Evolutionary conservation across 768 basidiomycete genomes (phyloP).

Genomic region (Clavulina sp.): DNA sequence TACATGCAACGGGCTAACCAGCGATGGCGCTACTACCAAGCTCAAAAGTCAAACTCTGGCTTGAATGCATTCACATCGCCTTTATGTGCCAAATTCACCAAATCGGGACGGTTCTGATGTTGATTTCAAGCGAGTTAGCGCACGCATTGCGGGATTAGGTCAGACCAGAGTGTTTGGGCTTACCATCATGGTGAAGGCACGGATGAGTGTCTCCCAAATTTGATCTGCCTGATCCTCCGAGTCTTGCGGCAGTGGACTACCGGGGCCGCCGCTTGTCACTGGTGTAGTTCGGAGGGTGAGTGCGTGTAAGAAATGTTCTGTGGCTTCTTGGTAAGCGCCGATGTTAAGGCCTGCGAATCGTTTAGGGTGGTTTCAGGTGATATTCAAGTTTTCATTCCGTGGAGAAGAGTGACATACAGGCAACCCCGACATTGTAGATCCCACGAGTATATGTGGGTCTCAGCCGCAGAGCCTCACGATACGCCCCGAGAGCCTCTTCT

Average conservation of each 20-base stretch:
- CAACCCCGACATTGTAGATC: slow-evolving; percentile 95
- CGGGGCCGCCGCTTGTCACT: background rate
- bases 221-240: slow-evolving; percentile 50
- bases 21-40: too few species aligned
- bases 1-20: too few species aligned
- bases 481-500: slow-evolving; percentile 81
- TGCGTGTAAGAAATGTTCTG: slow-evolving; percentile 85
- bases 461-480: slow-evolving; percentile 74
- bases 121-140: background rate
- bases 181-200: slow-evolving; percentile 70
- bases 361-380: slow-evolving; percentile 7
- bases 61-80: slow-evolving; percentile 59
- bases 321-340: slow-evolving; percentile 85
- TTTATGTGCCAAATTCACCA: slow-evolving; percentile 57
- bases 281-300: slow-evolving; percentile 36
- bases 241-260: background rate
- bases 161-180: slow-evolving; percentile 12
- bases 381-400: background rate
- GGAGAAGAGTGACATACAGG: slow-evolving; percentile 43
- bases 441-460: slow-evolving; percentile 94
- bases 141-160: background rate
- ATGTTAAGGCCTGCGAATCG: slow-evolving; percentile 96
- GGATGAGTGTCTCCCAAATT: slow-evolving; percentile 77
- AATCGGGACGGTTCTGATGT: slow-evolving; percentile 54
- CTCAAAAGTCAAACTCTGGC: slow-evolving; percentile 78